A percentile compares a stretch with the other conserved stretches of the same genome.
phyloP scores from a whole-genome alignment of 208 protist genomes.

The Leishmania arabica region DNA sequence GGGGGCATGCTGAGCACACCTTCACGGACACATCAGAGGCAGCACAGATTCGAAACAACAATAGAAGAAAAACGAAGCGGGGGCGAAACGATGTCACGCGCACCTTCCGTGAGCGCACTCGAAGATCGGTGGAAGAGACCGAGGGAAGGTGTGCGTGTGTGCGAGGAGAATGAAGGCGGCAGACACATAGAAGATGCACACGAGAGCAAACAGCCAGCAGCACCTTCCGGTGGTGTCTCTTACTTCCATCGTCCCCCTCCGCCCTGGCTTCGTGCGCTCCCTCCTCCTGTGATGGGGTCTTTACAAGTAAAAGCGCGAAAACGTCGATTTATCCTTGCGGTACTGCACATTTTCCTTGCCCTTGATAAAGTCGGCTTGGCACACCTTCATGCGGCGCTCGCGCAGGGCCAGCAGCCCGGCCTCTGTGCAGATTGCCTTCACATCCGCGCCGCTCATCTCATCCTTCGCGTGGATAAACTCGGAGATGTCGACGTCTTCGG shows the following conservation, averaged over 20 bases:
- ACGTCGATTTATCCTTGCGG: conserved; percentile 98
- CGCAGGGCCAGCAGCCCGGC: conserved; percentile 99
- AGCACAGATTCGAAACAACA: not conserved
- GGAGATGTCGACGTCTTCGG: conserved; percentile 98
- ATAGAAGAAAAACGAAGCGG: not conserved
- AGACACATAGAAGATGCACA: not conserved
- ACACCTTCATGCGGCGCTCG: conserved; percentile 99
- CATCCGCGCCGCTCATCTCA: conserved; percentile 99
- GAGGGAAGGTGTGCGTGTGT: not conserved
- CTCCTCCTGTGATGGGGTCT: not conserved
- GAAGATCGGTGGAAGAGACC: not conserved
- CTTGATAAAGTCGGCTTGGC: conserved; percentile 99
- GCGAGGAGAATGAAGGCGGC: not conserved
- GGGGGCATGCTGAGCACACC: not conserved
- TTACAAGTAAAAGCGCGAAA: conserved; percentile 98
- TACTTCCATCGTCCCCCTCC: not conserved
- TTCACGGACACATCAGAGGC: not conserved
- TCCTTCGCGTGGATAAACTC: conserved; percentile 99
- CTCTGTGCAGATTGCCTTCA: conserved; percentile 99
- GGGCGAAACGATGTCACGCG: not conserved
- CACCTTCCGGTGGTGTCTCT: not conserved
- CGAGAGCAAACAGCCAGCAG: not conserved
- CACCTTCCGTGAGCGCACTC: not conserved
- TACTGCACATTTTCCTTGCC: conserved; percentile 99
- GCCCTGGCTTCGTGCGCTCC: not conserved